phyloP scores from a whole-genome alignment of 2,329 filamentous ascomycete genomes.

The Pezicula neosporulosa region DNA sequence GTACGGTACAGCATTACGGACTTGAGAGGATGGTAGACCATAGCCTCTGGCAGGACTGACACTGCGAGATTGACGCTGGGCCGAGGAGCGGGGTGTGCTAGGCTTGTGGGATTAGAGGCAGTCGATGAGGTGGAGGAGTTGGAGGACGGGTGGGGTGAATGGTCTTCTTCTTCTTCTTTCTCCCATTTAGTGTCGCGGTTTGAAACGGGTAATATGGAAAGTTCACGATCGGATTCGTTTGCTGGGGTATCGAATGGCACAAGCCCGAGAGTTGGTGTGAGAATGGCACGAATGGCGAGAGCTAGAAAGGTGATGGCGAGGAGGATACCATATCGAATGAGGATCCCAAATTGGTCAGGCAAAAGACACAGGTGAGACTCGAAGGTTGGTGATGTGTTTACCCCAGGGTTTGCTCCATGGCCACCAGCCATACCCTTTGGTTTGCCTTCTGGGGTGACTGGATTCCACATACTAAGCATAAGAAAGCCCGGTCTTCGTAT shows the following conservation, averaged over 20 bases:
- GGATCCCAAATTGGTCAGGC: conserved; percentile 82
- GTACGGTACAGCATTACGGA: conserved; percentile 14
- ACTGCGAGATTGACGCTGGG: conserved; percentile 19
- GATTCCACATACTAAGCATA: conserved; percentile 89
- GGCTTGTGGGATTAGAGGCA: conserved; percentile 15
- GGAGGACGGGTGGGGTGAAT: conserved; percentile 9
- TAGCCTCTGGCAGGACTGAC: conserved; percentile 26
- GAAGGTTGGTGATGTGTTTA: conserved; percentile 54
- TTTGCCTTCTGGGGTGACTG: conserved; percentile 61
- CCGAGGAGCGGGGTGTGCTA: conserved; percentile 21
- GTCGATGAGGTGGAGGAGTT: conserved; percentile 27
- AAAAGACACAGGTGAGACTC: conserved; percentile 90
- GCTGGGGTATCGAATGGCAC: conserved; percentile 16
- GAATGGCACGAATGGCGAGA: conserved; percentile 50
- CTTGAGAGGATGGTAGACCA: conserved; percentile 20
- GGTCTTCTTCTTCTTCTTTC: conserved; percentile 2
- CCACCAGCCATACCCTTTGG: conserved; percentile 33
- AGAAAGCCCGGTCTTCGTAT: conserved; percentile 84
- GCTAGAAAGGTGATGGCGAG: conserved; percentile 49
- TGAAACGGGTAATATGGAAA: conserved; percentile 18
- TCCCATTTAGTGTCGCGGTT: conserved; percentile 16
- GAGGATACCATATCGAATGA: conserved; percentile 71
- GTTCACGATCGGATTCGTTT: conserved; percentile 1
- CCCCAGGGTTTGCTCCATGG: conserved; percentile 24
- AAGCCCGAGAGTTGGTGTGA: conserved; percentile 52